A percentile compares a stretch with the other conserved stretches of the same genome.
Conservation (phyloP, 2,329 filamentous ascomycete genomes). For the Ceratocystis variospora region DNA sequence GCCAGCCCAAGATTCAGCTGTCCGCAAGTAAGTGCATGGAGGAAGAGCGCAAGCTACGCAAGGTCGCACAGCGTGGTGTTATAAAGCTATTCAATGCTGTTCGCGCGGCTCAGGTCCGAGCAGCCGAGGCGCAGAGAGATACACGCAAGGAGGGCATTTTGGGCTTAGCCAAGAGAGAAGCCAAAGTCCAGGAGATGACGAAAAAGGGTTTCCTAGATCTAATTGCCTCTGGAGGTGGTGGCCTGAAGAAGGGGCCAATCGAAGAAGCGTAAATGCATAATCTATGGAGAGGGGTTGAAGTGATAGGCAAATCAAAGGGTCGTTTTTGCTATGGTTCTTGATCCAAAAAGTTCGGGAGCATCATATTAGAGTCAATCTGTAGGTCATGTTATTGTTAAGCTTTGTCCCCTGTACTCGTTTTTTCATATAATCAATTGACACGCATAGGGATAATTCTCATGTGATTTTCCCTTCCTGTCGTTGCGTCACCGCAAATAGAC, state of each 20-base stretch:
- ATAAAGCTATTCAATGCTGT: constrained; percentile 96
- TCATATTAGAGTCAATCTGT: neutral
- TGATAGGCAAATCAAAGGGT: neutral
- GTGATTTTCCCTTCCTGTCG: neutral
- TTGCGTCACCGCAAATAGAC: no score
- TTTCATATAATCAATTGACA: constrained; percentile 6
- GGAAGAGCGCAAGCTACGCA: constrained; percentile 65
- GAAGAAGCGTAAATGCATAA: constrained; percentile 39
- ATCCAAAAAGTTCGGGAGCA: constrained; percentile 4
- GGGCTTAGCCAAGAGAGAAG: constrained; percentile 65
- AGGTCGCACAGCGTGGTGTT: constrained; percentile 84
- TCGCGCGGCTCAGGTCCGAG: constrained; percentile 79
- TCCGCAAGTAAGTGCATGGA: constrained; percentile 37
- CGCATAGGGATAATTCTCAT: neutral
- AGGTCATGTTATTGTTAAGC: neutral
- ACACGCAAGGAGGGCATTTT: constrained; percentile 59
- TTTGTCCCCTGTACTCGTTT: constrained; percentile 1
- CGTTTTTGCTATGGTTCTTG: constrained; percentile 3
- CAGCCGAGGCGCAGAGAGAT: constrained; percentile 58
- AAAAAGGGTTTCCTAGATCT: constrained; percentile 92
- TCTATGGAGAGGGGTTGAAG: neutral
- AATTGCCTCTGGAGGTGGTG: constrained; percentile 54
- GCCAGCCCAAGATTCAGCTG: constrained; percentile 6
- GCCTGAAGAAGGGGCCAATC: constrained; percentile 43
- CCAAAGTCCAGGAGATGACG: constrained; percentile 88